Conservation (phyloP, 2,329 filamentous ascomycete genomes). For the Hypoxylon sp. region DNA sequence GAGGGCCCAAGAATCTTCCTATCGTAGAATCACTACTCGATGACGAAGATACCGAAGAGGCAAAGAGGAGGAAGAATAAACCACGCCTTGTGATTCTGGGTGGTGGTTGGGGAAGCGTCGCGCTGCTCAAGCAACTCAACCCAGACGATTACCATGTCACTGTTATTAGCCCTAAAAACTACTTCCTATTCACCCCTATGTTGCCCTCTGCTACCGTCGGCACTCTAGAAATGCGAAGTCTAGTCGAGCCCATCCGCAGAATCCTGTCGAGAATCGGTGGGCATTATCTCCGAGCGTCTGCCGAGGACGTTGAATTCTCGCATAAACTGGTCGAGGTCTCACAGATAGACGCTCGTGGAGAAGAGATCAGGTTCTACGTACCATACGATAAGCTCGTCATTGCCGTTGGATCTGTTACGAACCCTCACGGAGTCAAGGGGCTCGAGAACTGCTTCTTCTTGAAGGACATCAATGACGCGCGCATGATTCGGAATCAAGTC, state of each 20-base stretch:
- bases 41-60: slow-evolving; percentile 84
- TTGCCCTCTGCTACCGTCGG: slow-evolving; percentile 96
- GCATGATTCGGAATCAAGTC: slow-evolving; percentile 88
- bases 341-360: slow-evolving; percentile 77
- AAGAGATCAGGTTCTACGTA: slow-evolving; percentile 88
- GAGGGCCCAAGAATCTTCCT: slow-evolving; percentile 95
- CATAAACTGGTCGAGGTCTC: slow-evolving; percentile 91
- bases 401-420: slow-evolving; percentile 91
- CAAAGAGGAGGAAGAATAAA: slow-evolving; percentile 83
- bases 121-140: slow-evolving; percentile 89
- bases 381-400: slow-evolving; percentile 98
- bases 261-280: slow-evolving; percentile 84
- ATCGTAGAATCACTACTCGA: slow-evolving; percentile 91
- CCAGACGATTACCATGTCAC: slow-evolving; percentile 96
- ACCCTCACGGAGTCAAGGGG: slow-evolving; percentile 95
- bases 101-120: slow-evolving; percentile 95
- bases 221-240: slow-evolving; percentile 88
- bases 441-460: slow-evolving; percentile 94
- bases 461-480: slow-evolving; percentile 94
- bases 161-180: slow-evolving; percentile 93
- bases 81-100: slow-evolving; percentile 93
- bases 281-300: slow-evolving; percentile 89
- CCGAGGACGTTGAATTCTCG: slow-evolving; percentile 92
- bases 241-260: slow-evolving; percentile 92
- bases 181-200: slow-evolving; percentile 99